These are phyloP conservation scores for Periconia sp. DNA, from an alignment of 2,329 filamentous ascomycete genomes.

Conservation along the genomic window DNA sequence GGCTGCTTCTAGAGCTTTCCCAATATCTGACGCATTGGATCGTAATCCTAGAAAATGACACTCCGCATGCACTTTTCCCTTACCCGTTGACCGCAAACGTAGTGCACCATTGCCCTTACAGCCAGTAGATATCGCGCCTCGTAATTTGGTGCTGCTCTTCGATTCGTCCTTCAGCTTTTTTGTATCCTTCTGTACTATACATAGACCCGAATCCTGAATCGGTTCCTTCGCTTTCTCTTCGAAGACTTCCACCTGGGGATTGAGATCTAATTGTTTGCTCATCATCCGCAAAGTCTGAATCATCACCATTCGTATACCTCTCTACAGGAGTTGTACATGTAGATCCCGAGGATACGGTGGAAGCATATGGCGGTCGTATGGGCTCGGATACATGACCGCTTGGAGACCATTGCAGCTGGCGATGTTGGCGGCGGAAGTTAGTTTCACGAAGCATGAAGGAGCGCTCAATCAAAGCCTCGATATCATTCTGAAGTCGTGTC, in stretches of 20 bases:
- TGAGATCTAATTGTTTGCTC: neutral
- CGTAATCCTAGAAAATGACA: neutral
- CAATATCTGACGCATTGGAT: too few relatives aligned
- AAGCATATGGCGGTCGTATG: neutral
- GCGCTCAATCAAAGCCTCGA: constrained; percentile 19
- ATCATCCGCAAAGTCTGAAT: neutral
- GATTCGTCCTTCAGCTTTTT: neutral
- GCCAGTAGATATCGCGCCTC: neutral
- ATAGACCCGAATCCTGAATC: neutral
- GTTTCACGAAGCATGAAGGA: constrained; percentile 21
- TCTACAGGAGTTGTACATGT: neutral
- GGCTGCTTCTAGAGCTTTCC: too few relatives aligned
- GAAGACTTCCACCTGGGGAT: neutral
- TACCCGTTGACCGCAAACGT: neutral
- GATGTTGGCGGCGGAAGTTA: constrained; percentile 10
- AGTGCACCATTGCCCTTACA: neutral
- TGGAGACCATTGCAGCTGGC: constrained; percentile 11
- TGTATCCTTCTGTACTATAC: neutral
- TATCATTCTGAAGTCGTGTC: constrained; percentile 10
- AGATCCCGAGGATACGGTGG: neutral
- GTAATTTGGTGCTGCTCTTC: neutral
- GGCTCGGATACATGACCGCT: neutral
- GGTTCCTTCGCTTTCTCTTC: neutral
- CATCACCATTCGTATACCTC: neutral
- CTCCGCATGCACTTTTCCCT: neutral